These are phyloP conservation scores for Aspergillus incahuasiensis DNA, from an alignment of 495 filamentous ascomycete species.

Conservation along the genomic window DNA sequence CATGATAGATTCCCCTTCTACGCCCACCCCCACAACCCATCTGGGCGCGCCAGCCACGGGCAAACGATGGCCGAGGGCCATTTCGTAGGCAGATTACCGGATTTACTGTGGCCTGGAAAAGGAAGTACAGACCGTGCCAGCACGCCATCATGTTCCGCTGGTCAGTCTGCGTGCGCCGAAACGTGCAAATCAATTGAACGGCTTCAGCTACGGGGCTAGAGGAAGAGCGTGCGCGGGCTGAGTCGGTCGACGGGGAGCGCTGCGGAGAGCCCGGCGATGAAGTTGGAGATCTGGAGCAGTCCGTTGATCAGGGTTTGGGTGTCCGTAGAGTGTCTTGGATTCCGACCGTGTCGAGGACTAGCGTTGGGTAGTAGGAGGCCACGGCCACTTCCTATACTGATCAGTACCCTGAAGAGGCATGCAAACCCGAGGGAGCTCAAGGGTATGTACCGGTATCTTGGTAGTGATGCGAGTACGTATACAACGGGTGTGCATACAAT, in stretches of 20 bases:
- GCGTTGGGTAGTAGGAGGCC: conserved; percentile 53
- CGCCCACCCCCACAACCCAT: neutral
- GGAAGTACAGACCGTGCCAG: conserved; percentile 22
- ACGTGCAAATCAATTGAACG: neutral
- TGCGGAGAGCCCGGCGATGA: conserved; percentile 11
- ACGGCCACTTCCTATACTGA: conserved; percentile 36
- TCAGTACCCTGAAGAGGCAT: no score
- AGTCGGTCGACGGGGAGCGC: conserved; percentile 54
- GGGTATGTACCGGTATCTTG: conserved; percentile 65
- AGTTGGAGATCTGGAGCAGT: neutral
- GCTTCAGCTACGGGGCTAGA: conserved; percentile 28
- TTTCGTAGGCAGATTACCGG: conserved; percentile 22
- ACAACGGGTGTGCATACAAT: conserved; percentile 70
- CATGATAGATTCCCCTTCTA: neutral
- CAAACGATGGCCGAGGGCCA: neutral
- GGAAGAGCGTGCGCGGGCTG: conserved; percentile 55
- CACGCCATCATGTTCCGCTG: conserved; percentile 17
- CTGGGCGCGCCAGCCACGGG: neutral
- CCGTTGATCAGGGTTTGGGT: conserved; percentile 1
- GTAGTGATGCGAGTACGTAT: conserved; percentile 64
- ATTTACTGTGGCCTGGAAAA: conserved; percentile 20
- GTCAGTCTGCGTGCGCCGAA: neutral
- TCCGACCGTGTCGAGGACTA: conserved; percentile 22
- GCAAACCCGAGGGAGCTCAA: conserved; percentile 51
- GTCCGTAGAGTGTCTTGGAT: neutral